Evolutionary conservation across 2,329 filamentous ascomycete species (phyloP), one percentile per base, ranked within the genome.

Genomic region (Curvularia eragrostidis): DNA sequence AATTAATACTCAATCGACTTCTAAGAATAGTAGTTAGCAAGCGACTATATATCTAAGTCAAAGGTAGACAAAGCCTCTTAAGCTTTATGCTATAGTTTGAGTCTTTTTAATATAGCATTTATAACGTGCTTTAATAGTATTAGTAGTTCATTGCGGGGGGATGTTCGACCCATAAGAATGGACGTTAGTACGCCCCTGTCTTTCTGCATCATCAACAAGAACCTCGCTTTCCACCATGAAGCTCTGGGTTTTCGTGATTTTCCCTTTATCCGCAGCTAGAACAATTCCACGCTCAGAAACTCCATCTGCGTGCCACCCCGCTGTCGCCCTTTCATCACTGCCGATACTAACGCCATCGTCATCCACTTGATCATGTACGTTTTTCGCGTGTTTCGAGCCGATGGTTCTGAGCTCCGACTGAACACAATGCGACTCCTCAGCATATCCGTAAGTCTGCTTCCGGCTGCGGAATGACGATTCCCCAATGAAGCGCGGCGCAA

Each of bases 401-500:
- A 63, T 63, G 0, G 52, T 63, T 12, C 55, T 44, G 13, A 64
- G 62, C n/a, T 64, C 57, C 5, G 24, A 38, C 4, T 42, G 18
- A 2, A 39, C 28, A 23, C 39, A 13, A 36, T 53, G 39, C 38
- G 43, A 39, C 21, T 10, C 36, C n/a, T 8, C 30, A 1, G 28
- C 38, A 5, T 64, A 58, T 5, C 49, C 55, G 15, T 48, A 46
- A 32, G 30, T 43, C 42, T 41, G 43, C 19, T 56, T 54, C 6
- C 57, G 48, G 23, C 56, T 62, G 2, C 39, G 54, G 28, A 58
- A 10, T 18, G 54, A 49, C 1, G 53, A 62, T 41, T 64, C 61
- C 21, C 61, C 59, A 18, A 64, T 56, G 24, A 62, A 21, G 8
- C 30, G 54, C 1, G 77, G 76, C 0, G 75, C 70, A 13, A 79